Percentiles rank a stretch among this genome's conserved stretches.
phyloP scores from a whole-genome alignment of 169 alveolate genomes.

The Cryptosporidium muris region DNA sequence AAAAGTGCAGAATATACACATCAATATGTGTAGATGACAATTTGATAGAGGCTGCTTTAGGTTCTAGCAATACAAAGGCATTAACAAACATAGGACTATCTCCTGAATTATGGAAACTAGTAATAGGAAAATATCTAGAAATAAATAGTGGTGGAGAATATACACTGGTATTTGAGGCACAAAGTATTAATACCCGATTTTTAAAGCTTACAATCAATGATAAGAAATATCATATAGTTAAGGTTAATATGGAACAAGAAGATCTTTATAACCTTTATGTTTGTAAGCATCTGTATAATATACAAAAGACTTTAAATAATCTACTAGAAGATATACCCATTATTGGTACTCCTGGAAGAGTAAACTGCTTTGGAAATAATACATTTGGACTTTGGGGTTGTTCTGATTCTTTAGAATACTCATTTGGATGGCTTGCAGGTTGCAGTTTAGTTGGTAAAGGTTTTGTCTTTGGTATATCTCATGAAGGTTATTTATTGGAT shows the following conservation, averaged over 20 bases:
- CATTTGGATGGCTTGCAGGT: slow-evolving; percentile 49
- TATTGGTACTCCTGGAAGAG: slow-evolving; percentile 66
- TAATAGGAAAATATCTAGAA: no score
- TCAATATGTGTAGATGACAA: no score
- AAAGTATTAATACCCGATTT: neutral
- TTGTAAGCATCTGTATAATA: neutral
- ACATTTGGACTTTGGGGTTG: slow-evolving; percentile 23
- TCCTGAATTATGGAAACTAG: no score
- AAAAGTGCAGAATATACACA: no score
- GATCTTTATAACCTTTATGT: neutral
- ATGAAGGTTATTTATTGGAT: slow-evolving; percentile 32
- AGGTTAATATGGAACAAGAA: neutral
- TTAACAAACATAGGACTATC: no score
- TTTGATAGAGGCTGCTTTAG: no score
- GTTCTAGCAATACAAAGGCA: no score
- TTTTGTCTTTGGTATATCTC: slow-evolving; percentile 38
- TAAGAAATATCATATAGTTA: slow-evolving; percentile 22
- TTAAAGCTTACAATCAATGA: slow-evolving; percentile 1
- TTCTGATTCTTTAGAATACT: neutral
- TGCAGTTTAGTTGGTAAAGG: slow-evolving; percentile 42
- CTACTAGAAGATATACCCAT: neutral
- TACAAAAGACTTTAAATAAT: slow-evolving; percentile 6
- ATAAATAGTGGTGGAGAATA: no score
- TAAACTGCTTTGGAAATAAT: slow-evolving; percentile 45
- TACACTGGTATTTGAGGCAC: no score